Conservation (phyloP, 208 protist genomes). For the Acanthamoeba royreba region DNA sequence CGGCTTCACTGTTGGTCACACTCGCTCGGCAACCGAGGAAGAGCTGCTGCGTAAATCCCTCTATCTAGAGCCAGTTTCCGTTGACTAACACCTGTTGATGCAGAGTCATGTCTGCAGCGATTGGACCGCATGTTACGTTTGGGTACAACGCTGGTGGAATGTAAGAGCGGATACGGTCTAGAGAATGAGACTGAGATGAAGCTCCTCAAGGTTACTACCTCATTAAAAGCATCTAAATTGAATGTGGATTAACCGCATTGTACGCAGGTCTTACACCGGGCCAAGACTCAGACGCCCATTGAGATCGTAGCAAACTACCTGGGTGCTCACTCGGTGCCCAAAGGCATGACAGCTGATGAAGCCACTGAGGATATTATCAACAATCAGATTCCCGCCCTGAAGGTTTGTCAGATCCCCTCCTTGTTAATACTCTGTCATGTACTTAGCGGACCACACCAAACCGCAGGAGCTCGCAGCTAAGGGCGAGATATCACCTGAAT, state of each 20-base stretch:
- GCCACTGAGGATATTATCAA: slow-evolving; percentile 78
- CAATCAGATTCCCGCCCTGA: slow-evolving; percentile 77
- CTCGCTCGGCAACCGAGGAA: slow-evolving; percentile 65
- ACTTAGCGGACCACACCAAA: not conserved
- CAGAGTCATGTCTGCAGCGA: slow-evolving; percentile 36
- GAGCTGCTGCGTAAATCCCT: slow-evolving; percentile 56
- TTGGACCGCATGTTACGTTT: slow-evolving; percentile 79
- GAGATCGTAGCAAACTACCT: slow-evolving; percentile 80
- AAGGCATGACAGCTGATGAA: slow-evolving; percentile 66
- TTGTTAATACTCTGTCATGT: not conserved
- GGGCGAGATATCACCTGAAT: slow-evolving; percentile 69
- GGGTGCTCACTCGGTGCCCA: slow-evolving; percentile 82
- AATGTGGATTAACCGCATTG: not conserved
- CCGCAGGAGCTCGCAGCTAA: not conserved
- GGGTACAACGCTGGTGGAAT: slow-evolving; percentile 84
- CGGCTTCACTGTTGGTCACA: slow-evolving; percentile 57
- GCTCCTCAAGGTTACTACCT: slow-evolving; percentile 79
- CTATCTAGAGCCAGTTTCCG: not conserved
- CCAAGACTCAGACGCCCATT: slow-evolving; percentile 59
- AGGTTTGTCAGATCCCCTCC: not conserved
- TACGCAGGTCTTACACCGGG: slow-evolving; percentile 67
- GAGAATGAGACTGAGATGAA: slow-evolving; percentile 86
- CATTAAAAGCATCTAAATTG: not conserved
- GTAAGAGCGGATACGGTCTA: slow-evolving; percentile 87
- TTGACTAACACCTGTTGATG: too few relatives aligned